Conservation (phyloP, 805 yeast genomes). For the Lipomyces anomalus region DNA sequence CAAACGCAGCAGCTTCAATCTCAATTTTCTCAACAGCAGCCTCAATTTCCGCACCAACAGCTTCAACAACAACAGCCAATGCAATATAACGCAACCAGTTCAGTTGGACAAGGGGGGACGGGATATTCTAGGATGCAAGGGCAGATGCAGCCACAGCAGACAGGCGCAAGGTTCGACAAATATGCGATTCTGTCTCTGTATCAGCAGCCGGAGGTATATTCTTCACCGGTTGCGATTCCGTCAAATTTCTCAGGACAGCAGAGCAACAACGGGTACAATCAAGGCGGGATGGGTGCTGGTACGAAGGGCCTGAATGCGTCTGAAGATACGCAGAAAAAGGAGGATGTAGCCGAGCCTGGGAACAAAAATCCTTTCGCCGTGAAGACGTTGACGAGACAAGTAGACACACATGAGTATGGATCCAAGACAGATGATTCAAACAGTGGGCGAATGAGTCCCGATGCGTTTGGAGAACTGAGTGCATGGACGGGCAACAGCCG, state of each 20-base stretch:
- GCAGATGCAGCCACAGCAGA: constrained; percentile 16
- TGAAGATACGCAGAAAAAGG: background rate
- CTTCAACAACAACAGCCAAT: constrained; percentile 9
- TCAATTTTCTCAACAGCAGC: constrained; percentile 1
- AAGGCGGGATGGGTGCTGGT: too few species aligned
- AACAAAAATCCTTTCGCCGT: constrained; percentile 18
- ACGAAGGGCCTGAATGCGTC: background rate
- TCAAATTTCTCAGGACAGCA: constrained; percentile 1
- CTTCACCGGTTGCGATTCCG: constrained; percentile 22
- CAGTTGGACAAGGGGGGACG: constrained; percentile 10
- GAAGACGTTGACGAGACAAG: background rate
- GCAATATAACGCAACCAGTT: constrained; percentile 11
- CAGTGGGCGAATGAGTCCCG: constrained; percentile 22
- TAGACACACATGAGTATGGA: background rate
- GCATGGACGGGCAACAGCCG: constrained; percentile 12
- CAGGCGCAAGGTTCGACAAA: constrained; percentile 16
- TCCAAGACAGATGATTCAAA: background rate
- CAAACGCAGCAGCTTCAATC: constrained; percentile 1
- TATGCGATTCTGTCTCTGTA: constrained; percentile 22
- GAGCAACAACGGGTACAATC: too few species aligned
- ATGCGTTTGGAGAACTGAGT: constrained; percentile 26
- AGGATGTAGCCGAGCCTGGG: constrained; percentile 9
- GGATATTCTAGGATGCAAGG: constrained; percentile 13
- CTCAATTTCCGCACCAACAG: constrained; percentile 6
- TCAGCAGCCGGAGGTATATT: constrained; percentile 20